Base-by-base conservation (phyloP, 2,329 filamentous ascomycete species). In the Pestalotiopsis sp. region DNA sequence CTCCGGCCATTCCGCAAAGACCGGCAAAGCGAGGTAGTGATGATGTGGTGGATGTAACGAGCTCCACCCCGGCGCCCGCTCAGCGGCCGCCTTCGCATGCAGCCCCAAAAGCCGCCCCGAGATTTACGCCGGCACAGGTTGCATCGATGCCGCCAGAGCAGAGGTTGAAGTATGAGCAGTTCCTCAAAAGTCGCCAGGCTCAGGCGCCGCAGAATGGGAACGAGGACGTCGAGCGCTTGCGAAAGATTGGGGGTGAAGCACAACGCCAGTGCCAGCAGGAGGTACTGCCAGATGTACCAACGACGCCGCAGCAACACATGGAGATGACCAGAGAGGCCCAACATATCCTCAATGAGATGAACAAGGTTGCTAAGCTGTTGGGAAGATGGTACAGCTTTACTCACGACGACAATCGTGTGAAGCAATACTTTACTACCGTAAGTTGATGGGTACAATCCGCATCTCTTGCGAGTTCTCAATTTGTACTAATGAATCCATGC, bases 361-460 rank as follows among this genome's bases (percentile, higher is more conserved):
- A 71, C 23, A 84, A 83, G 71, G 77, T 88, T 23, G 82, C 81
- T 20, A 82, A 81, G 68, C 78, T 79, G 1, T 74, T 89, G 4
- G 78, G 76, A 36, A 82, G 78, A 25, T 88, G 86, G 86, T 89
- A 85, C 70, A 73, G 76, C 3, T 73, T 83, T 23, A 85, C 84
- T 0, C 80, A 78, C 17, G 86, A 89, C 68, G 86, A 89, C 67
- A 74, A 72, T 12, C 82, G 86, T 49, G 84, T 85, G 4, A 84
- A 79, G 71, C 81, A 83, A 78, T 89, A 87, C 71, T 87, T 88
- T 79, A 83, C 82, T 73, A 81, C 81, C 70, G 86, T 88, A 80
- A 81, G 86, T 82, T 12, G 9, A 27, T 49, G 41, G 9, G 17
- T 66, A 39, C 9, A 12, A 27, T 4, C 5, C 23, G 20, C 49